Conservation (phyloP, 306 rosid genomes). For the Castanospermum australe region DNA sequence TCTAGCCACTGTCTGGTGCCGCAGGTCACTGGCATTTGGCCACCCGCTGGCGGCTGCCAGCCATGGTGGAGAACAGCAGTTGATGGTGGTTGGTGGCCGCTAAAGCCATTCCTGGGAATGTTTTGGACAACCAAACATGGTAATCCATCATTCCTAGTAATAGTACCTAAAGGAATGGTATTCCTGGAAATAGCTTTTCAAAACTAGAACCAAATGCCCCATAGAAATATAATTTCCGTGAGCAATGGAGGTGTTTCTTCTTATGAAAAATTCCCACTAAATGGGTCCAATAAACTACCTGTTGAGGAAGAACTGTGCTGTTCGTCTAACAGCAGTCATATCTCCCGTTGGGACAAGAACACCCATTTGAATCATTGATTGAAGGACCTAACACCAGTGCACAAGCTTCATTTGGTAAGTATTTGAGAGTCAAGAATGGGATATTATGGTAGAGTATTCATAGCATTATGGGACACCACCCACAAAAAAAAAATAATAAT, state of each 20-base stretch:
- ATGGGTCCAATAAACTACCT: slow-evolving; percentile 53
- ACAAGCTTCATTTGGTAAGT: slow-evolving; percentile 33
- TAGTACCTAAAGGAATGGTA: too few relatives aligned
- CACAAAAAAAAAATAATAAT: neutral
- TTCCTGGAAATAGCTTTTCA: too few relatives aligned
- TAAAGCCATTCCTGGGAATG: too few relatives aligned
- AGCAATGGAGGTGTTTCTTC: slow-evolving; percentile 6
- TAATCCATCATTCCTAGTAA: too few relatives aligned
- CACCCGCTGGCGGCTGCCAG: too few relatives aligned
- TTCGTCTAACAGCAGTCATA: slow-evolving; percentile 96
- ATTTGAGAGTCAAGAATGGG: slow-evolving; percentile 6
- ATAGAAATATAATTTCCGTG: neutral
- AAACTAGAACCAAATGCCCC: too few relatives aligned
- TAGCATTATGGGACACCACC: slow-evolving; percentile 17
- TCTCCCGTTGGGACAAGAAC: slow-evolving; percentile 99
- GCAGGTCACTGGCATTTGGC: too few relatives aligned
- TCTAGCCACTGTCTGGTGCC: too few relatives aligned
- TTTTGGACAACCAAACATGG: too few relatives aligned
- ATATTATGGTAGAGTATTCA: slow-evolving; percentile 17
- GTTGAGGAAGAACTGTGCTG: slow-evolving; percentile 92
- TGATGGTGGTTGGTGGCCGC: too few relatives aligned
- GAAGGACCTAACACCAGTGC: slow-evolving; percentile 75
- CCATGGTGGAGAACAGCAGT: too few relatives aligned
- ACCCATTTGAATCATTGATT: slow-evolving; percentile 98
- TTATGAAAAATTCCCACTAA: slow-evolving; percentile 23